Base-by-base conservation (phyloP, 2,329 filamentous ascomycete species). In the Lasiodiplodia hormozganensis region DNA sequence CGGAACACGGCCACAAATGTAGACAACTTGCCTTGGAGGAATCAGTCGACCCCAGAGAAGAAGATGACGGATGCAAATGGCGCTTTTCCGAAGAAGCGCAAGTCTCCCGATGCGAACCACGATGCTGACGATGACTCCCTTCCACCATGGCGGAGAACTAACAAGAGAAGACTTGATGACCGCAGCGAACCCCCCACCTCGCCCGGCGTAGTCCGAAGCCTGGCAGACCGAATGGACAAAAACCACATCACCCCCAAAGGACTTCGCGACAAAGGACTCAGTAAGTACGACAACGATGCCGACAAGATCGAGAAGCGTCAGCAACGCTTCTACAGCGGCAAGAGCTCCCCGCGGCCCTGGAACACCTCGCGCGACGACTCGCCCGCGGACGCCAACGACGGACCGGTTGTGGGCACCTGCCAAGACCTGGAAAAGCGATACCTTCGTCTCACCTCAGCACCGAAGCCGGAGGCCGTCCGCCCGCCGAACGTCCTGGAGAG, bases 301-400 rank as follows among this genome's bases (percentile, higher is more conserved):
- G 94, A 97, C 81, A 94, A 94, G 83, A 86, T 93, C 83, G 94
- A 97, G 81, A 94, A 94, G 83, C 92, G 96, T 73, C 92, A 91
- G 80, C 92, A 92, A 76, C 93, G 96, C 74, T 97, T 97, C 81
- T 90, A 95, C 72, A 83, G 85, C 67, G 76, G 80, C 56, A 81
- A 82, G 66, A 87, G 87, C 70, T 90, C 74, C 83, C 88, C 72
- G 79, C 84, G 67, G 81, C 85, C 67, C 6, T 77, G 77, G 89
- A 57, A 70, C 68, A 60, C 58, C 67, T 75, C 76, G 62, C 80
- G 76, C 74, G 82, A 82, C 73, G 84, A 85, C 70, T 83, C 85
- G 58, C 75, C 79, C 64, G 80, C 81, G 51, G 78, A 81, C 72
- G 77, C 80, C 69, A 77, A 81, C 69, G 79, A 83, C 72, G 88